These are phyloP conservation scores for Pleurotus salmoneostramineus DNA, from an alignment of 768 basidiomycete genomes.

Conservation along the genomic window DNA sequence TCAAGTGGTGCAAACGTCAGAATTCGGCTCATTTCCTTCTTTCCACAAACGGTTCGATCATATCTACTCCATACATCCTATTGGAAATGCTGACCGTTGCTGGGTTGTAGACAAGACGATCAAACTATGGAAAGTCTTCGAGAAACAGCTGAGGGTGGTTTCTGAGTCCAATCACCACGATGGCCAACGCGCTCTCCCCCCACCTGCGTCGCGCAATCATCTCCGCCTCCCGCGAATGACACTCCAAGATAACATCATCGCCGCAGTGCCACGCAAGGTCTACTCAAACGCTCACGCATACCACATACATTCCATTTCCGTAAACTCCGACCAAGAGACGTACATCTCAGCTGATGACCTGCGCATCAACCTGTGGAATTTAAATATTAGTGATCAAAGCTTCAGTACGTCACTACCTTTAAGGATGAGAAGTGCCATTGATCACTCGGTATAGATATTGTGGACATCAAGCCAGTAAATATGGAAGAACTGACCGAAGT, in stretches of 20 bases:
- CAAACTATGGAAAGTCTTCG: slow-evolving; percentile 99
- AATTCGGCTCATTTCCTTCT: slow-evolving; percentile 96
- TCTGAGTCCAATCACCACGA: slow-evolving; percentile 94
- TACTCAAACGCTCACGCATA: slow-evolving; percentile 99
- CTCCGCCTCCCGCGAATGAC: slow-evolving; percentile 89
- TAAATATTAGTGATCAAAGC: slow-evolving; percentile 97
- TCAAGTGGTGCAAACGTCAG: slow-evolving; percentile 99
- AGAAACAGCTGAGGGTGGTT: slow-evolving; percentile 93
- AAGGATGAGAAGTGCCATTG: not conserved
- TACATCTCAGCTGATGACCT: slow-evolving; percentile 99
- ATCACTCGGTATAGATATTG: slow-evolving; percentile 67
- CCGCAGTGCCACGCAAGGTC: slow-evolving; percentile 96
- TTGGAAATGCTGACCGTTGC: not conserved
- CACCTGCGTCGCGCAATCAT: slow-evolving; percentile 53
- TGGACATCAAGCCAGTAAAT: slow-evolving; percentile 99
- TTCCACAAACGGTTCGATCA: slow-evolving; percentile 85
- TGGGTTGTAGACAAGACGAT: slow-evolving; percentile 88
- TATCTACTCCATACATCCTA: slow-evolving; percentile 4
- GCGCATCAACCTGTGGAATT: slow-evolving; percentile 96
- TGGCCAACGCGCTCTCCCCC: slow-evolving; percentile 66
- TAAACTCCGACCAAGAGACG: slow-evolving; percentile 99
- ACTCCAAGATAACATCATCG: slow-evolving; percentile 96
- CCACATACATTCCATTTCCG: slow-evolving; percentile 99
- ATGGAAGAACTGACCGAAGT: slow-evolving; percentile 99
- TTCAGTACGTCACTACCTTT: slow-evolving; percentile 70